phyloP scores from a whole-genome alignment of 2,329 filamentous ascomycete species.

The Neofusicoccum sp. region DNA sequence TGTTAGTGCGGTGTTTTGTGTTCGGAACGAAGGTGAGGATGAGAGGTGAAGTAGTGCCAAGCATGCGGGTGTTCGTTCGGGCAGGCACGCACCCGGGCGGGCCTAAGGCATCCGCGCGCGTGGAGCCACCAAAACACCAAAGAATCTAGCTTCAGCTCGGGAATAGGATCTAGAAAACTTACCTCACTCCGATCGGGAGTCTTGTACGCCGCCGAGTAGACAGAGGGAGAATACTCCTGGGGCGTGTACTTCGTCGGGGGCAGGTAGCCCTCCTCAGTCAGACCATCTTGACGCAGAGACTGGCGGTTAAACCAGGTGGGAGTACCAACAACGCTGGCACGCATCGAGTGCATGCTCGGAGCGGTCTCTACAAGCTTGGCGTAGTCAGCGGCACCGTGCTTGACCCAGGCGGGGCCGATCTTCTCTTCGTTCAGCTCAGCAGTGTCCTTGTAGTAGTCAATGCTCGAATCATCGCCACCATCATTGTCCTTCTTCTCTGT shows the following conservation, averaged over 20 bases:
- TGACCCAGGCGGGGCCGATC: background rate
- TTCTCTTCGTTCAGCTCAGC: background rate
- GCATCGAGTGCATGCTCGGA: conserved; percentile 22
- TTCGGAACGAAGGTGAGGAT: background rate
- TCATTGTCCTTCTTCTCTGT: conserved; percentile 15
- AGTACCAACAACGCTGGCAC: conserved; percentile 8
- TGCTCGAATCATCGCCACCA: conserved; percentile 17
- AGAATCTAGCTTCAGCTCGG: too few relatives aligned
- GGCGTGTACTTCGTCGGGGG: conserved; percentile 29
- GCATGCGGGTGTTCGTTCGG: background rate
- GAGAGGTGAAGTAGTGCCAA: background rate
- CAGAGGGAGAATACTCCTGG: conserved; percentile 32
- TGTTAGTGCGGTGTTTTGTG: background rate
- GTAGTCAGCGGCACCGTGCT: conserved; percentile 32
- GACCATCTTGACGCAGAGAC: background rate
- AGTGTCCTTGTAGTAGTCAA: background rate
- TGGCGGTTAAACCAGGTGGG: background rate
- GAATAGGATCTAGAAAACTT: background rate
- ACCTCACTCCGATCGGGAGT: background rate
- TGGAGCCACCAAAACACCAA: background rate
- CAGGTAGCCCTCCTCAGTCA: conserved; percentile 15
- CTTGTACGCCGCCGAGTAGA: conserved; percentile 24
- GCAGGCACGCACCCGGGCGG: background rate
- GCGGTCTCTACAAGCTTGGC: conserved; percentile 30
- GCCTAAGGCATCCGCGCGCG: too few relatives aligned